phyloP scores from a whole-genome alignment of 306 rosid species.

The Ziziphus jujuba region DNA sequence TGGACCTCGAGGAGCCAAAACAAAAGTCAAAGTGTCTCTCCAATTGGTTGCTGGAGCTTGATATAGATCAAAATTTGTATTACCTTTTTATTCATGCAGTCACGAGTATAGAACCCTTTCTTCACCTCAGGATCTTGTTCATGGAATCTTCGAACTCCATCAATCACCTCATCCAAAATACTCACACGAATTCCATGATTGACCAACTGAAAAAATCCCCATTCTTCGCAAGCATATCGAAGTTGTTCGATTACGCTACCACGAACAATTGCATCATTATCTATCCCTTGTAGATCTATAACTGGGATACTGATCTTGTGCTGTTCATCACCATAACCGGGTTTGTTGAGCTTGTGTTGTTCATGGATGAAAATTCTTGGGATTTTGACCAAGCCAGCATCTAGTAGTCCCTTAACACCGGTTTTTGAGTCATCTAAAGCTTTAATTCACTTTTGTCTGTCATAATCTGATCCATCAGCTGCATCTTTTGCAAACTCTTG shows the following conservation, averaged over 20 bases:
- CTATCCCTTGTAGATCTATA: slow-evolving; percentile 38
- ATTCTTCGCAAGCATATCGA: slow-evolving; percentile 27
- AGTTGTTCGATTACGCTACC: slow-evolving; percentile 32
- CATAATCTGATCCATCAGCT: background rate
- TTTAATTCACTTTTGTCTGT: slow-evolving; percentile 30
- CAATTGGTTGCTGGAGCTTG: slow-evolving; percentile 44
- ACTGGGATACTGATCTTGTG: slow-evolving; percentile 36
- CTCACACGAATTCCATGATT: slow-evolving; percentile 42
- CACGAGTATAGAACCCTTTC: slow-evolving; percentile 43
- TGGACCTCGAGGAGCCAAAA: slow-evolving; percentile 34
- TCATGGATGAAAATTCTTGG: slow-evolving; percentile 37
- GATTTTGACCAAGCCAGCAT: slow-evolving; percentile 32
- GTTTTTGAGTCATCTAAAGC: slow-evolving; percentile 40
- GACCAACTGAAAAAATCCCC: slow-evolving; percentile 55
- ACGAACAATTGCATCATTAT: slow-evolving; percentile 10
- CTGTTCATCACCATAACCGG: background rate
- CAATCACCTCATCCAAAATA: slow-evolving; percentile 38
- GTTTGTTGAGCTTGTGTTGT: background rate
- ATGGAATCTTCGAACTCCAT: slow-evolving; percentile 38
- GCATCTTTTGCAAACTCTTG: background rate
- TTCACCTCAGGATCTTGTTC: slow-evolving; percentile 47
- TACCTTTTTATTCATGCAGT: slow-evolving; percentile 7
- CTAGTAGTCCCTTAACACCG: slow-evolving; percentile 44
- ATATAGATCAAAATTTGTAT: slow-evolving; percentile 40
- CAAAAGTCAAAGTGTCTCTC: slow-evolving; percentile 52